Percentiles rank a stretch among this genome's conserved stretches.
Conservation (phyloP, 305 asterid genomes). For the Ajuga reptans region DNA sequence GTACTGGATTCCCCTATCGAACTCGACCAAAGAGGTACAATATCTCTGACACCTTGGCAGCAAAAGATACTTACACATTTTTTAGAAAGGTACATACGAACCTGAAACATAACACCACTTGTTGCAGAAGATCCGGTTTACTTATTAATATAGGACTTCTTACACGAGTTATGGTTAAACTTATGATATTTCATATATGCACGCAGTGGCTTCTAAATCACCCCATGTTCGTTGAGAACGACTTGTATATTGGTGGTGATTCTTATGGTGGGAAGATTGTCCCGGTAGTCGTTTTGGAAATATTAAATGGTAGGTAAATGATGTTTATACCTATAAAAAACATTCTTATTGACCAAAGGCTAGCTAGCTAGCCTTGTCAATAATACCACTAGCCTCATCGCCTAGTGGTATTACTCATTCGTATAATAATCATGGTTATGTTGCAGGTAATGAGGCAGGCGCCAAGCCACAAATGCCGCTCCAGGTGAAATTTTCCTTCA, state of each 20-base stretch:
- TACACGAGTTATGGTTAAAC: too few relatives aligned
- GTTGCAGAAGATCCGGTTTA: too few relatives aligned
- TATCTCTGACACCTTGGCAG: neutral
- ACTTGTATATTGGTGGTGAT: constrained; percentile 17
- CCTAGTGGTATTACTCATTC: too few relatives aligned
- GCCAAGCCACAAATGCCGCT: constrained; percentile 15
- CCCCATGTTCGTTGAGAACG: constrained; percentile 2
- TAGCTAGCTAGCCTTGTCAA: too few relatives aligned
- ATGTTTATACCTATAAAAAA: too few relatives aligned
- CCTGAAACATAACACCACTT: too few relatives aligned
- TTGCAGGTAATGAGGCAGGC: constrained; percentile 22
- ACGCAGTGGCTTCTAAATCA: constrained; percentile 24
- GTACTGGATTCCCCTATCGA: constrained; percentile 28
- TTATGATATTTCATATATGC: neutral
- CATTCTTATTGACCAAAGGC: too few relatives aligned
- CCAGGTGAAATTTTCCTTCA: neutral
- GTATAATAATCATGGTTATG: neutral
- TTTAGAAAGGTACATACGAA: constrained; percentile 11
- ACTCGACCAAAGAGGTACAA: neutral
- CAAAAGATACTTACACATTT: neutral
- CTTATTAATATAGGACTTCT: too few relatives aligned
- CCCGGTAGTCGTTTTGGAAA: constrained; percentile 9
- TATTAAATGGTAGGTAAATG: neutral
- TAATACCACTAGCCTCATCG: too few relatives aligned
- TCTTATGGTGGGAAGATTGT: constrained; percentile 21